Evolutionary conservation across 306 rosid species (phyloP).

Genomic region (Prunus mongolica): DNA sequence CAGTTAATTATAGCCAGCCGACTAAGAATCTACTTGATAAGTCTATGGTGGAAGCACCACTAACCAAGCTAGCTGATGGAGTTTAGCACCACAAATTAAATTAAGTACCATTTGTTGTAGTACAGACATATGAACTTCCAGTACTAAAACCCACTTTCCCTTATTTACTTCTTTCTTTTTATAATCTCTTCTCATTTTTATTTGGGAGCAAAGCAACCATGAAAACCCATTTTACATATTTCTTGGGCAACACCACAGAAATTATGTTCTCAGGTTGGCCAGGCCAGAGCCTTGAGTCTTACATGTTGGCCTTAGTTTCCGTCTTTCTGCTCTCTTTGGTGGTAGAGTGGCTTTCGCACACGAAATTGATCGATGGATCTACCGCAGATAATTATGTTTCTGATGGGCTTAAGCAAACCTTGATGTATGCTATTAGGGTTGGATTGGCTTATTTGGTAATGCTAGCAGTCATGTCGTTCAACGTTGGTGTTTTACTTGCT

Average conservation of each 20-base stretch:
- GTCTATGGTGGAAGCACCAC: background rate
- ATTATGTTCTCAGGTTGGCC: conserved; percentile 14
- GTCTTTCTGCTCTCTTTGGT: conserved; percentile 13
- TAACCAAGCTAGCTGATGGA: background rate
- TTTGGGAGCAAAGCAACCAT: background rate
- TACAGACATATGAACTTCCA: background rate
- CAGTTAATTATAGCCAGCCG: background rate
- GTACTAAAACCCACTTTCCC: background rate
- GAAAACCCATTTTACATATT: conserved; percentile 11
- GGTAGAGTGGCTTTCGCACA: conserved; percentile 23
- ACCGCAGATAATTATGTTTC: background rate
- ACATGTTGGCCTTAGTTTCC: background rate
- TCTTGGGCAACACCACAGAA: conserved; percentile 8
- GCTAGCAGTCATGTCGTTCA: conserved; percentile 24
- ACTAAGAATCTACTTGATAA: background rate
- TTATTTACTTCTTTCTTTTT: background rate
- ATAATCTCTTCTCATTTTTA: background rate
- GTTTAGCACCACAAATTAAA: background rate
- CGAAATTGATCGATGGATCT: background rate
- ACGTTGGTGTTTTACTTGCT: conserved; percentile 9
- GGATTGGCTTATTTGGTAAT: conserved; percentile 28
- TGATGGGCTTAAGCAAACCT: conserved; percentile 14
- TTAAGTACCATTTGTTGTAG: background rate
- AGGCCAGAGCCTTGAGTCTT: background rate
- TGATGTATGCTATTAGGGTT: conserved; percentile 7